A percentile compares a stretch with the other conserved stretches of the same genome.
Evolutionary conservation across 73 alveolate species (phyloP).

Genomic region (Blepharisma stoltei): DNA sequence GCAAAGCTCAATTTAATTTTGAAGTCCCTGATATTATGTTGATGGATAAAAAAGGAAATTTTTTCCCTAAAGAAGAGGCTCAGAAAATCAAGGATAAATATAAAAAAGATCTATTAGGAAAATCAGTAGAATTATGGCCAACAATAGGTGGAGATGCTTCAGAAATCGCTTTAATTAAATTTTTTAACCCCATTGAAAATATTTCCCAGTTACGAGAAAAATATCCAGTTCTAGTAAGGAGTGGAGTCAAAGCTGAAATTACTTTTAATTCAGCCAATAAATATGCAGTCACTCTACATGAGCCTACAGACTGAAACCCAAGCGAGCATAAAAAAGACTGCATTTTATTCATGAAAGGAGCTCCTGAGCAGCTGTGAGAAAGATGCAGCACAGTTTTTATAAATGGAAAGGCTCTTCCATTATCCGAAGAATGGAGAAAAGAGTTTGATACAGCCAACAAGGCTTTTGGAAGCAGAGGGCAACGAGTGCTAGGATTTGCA

Average conservation of each 20-base stretch:
- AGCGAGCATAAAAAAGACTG: constrained; percentile 30
- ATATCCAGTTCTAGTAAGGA: constrained; percentile 38
- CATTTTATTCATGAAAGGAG: constrained; percentile 47
- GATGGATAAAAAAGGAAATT: constrained; percentile 7
- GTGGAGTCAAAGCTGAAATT: constrained; percentile 26
- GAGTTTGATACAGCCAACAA: constrained; percentile 53
- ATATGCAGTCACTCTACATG: constrained; percentile 49
- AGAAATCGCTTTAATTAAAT: constrained; percentile 90
- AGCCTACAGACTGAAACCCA: constrained; percentile 26
- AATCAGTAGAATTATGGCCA: constrained; percentile 35
- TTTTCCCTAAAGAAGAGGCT: constrained; percentile 1
- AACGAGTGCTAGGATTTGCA: constrained; percentile 84
- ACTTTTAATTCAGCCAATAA: constrained; percentile 57
- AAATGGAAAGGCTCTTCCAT: constrained; percentile 24
- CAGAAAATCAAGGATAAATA: neutral
- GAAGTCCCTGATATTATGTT: constrained; percentile 1
- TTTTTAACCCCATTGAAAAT: constrained; percentile 77
- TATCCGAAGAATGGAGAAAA: constrained; percentile 46
- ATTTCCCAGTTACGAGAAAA: constrained; percentile 47
- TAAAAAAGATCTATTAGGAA: neutral
- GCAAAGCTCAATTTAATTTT: constrained; percentile 41
- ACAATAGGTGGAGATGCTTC: constrained; percentile 84
- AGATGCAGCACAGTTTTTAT: constrained; percentile 15
- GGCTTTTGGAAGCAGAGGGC: constrained; percentile 66
- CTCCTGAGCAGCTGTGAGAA: constrained; percentile 52